A percentile compares a stretch with the other conserved stretches of the same genome.
Evolutionary conservation across 345 rosid genomes (phyloP).

Genomic region (Anacardium occidentale): DNA sequence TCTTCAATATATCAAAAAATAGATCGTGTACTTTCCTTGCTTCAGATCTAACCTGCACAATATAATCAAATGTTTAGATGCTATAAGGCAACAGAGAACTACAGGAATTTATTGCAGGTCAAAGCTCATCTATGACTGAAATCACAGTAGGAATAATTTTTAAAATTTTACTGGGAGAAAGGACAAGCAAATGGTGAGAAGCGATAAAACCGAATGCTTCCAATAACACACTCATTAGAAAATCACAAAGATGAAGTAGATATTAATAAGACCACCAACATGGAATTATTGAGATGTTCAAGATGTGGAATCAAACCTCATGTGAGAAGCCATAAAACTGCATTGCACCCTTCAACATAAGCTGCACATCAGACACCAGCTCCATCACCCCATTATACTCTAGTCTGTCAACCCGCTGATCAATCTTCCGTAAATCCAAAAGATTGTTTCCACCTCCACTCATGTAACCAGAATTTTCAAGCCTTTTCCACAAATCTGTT

Average conservation of each 20-base stretch:
- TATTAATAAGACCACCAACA: no score
- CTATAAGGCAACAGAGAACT: background rate
- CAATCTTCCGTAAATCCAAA: conserved; percentile 86
- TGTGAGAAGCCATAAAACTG: conserved; percentile 77
- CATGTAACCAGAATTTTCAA: conserved; percentile 56
- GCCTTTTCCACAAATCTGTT: conserved; percentile 85
- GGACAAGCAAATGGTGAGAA: background rate
- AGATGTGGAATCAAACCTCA: conserved; percentile 58
- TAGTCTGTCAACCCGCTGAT: conserved; percentile 73
- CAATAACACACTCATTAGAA: no score
- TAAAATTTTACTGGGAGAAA: background rate
- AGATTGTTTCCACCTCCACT: conserved; percentile 67
- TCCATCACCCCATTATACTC: conserved; percentile 83
- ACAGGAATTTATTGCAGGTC: background rate
- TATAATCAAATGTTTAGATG: conserved; percentile 18
- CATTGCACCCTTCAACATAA: conserved; percentile 87
- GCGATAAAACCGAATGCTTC: no score
- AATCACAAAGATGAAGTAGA: no score
- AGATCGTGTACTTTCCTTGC: conserved; percentile 96
- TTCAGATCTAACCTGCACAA: conserved; percentile 83
- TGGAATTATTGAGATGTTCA: background rate
- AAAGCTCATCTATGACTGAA: no score
- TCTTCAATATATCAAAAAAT: conserved; percentile 91
- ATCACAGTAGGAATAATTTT: background rate
- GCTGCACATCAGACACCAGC: conserved; percentile 86